phyloP scores from a whole-genome alignment of 164 flowering plant genomes.

The Saururus chinensis region DNA sequence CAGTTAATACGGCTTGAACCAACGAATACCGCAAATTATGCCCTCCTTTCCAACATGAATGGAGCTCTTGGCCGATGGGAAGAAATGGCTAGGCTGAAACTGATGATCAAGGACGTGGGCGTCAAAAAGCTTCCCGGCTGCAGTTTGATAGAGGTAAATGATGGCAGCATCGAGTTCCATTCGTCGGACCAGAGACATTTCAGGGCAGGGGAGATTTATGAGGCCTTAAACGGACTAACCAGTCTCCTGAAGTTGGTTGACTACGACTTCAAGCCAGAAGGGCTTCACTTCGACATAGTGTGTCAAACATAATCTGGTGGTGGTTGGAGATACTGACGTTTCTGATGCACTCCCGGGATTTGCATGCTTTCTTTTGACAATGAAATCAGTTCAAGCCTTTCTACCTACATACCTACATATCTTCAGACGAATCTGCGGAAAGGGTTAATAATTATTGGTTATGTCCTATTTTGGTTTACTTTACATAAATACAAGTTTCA shows the following conservation, averaged over 20 bases:
- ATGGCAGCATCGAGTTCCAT: conserved; percentile 38
- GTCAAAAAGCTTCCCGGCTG: conserved; percentile 49
- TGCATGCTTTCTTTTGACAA: too few relatives aligned
- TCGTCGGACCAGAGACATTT: conserved; percentile 54
- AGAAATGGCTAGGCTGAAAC: conserved; percentile 41
- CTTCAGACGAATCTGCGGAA: too few relatives aligned
- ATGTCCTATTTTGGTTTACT: too few relatives aligned
- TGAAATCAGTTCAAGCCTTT: too few relatives aligned
- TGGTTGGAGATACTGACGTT: too few relatives aligned
- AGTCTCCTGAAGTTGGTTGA: conserved; percentile 25
- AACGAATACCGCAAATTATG: conserved; percentile 46
- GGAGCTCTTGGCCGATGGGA: conserved; percentile 45
- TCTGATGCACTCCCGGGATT: too few relatives aligned
- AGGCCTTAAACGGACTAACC: conserved; percentile 31
- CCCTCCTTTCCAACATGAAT: conserved; percentile 55
- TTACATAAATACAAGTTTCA: too few relatives aligned
- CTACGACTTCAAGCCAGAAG: conserved; percentile 1
- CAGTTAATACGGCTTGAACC: conserved; percentile 50
- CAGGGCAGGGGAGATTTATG: conserved; percentile 32
- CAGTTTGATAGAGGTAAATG: conserved; percentile 52
- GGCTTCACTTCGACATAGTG: too few relatives aligned
- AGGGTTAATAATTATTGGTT: too few relatives aligned
- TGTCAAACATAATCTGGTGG: too few relatives aligned
- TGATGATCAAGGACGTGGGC: conserved; percentile 45
- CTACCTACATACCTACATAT: too few relatives aligned